A percentile compares a stretch with the other conserved stretches of the same genome.
phyloP scores from a whole-genome alignment of 495 filamentous ascomycete species.

The Penicillium simplicissimum region DNA sequence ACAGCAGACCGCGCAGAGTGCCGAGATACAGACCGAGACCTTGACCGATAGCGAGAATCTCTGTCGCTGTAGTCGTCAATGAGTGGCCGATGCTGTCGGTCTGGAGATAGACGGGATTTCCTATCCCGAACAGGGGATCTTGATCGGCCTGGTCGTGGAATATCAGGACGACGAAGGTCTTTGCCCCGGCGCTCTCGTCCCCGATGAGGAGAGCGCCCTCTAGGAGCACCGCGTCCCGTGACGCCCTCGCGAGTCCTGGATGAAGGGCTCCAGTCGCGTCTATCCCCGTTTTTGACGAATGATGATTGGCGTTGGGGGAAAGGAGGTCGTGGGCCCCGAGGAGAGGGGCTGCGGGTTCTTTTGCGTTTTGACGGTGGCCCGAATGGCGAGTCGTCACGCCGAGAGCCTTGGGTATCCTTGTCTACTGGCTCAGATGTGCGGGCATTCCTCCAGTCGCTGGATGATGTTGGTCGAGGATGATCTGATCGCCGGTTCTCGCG shows the following conservation, averaged over 20 bases:
- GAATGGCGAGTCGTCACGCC: conserved; percentile 37
- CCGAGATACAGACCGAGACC: conserved; percentile 34
- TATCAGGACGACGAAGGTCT: conserved; percentile 29
- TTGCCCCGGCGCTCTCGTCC: conserved; percentile 40
- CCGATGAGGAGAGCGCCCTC: conserved; percentile 38
- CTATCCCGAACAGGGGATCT: conserved; percentile 38
- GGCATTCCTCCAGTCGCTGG: conserved; percentile 25
- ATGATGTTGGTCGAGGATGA: conserved; percentile 15
- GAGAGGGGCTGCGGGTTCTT: conserved; percentile 51
- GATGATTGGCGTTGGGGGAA: conserved; percentile 28
- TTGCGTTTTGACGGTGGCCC: conserved; percentile 43
- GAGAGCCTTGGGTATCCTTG: conserved; percentile 24
- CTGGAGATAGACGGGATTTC: conserved; percentile 30
- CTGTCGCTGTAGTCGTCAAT: conserved; percentile 32
- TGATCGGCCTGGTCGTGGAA: conserved; percentile 27
- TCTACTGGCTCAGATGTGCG: conserved; percentile 21
- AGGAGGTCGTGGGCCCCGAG: conserved; percentile 27
- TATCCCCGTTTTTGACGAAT: conserved; percentile 30
- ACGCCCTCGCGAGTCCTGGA: conserved; percentile 34
- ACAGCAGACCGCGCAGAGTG: conserved; percentile 36
- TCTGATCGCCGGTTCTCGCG: conserved; percentile 19
- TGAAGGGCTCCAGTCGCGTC: conserved; percentile 35
- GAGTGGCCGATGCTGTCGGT: conserved; percentile 32
- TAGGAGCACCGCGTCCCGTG: conserved; percentile 35
- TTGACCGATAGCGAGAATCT: conserved; percentile 36